Evolutionary conservation across 75 land plant species (phyloP), one percentile per base, ranked within the genome.

Genomic region (Cupressus sempervirens): DNA sequence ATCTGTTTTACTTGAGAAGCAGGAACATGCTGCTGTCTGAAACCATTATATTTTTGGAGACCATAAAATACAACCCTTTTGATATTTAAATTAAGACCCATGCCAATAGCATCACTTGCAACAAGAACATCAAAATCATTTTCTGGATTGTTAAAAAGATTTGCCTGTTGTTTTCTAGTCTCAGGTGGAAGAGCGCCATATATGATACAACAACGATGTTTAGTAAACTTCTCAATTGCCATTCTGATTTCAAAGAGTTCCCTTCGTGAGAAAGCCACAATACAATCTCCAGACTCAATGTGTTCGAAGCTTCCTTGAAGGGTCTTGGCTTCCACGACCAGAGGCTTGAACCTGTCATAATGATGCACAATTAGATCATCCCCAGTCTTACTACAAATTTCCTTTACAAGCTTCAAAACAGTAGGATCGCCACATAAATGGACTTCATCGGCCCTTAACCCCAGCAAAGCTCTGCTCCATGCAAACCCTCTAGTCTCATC

Each of bases 101-200:
- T 98, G 45, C 99, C 99, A 62, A 98, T 90, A 26, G 99, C 99
- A 95, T 98, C 99, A 86, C 99, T 98, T 10, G 99, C 99, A 67
- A 98, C 98, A 70, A 98, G 90, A 45, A 98, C 96, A 87, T 98
- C 97, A 86, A 88, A 98, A 80, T 98, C 97, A 87, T 91, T 95
- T 86, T 91, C 91, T 43, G 85, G 94, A 84, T 93, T 92, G 85
- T 98, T 96, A 81, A 98, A 98, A 73, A 98, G 85, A 43, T 76
- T 91, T n/a, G 99, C 99, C 87, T 96, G 99, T 67, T 93, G 97
- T 35, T 93, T 88, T 80, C 99, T 90, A 56, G 99, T 98, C 89
- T 98, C 99, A 15, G 99, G 99, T 14, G 98, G 99, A 80, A 98
- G 89, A 32, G 98, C 98, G 18, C 99, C 99, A 89, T 98, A 98